A percentile compares a stretch with the other conserved stretches of the same genome.
phyloP scores from a whole-genome alignment of 1,139 yeast species.

The Pichia sp. region DNA sequence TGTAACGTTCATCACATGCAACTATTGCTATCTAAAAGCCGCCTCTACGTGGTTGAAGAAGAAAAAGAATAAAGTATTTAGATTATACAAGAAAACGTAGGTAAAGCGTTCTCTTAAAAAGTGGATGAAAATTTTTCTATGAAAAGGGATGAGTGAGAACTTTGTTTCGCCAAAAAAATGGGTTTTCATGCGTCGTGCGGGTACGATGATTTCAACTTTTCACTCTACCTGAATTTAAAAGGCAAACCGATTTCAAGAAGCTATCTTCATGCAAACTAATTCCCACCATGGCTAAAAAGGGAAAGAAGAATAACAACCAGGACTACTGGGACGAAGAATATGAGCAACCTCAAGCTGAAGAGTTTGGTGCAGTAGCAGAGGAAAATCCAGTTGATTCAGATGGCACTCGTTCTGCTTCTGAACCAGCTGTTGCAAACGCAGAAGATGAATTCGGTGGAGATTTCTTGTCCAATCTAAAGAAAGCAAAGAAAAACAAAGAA shows the following conservation, averaged over 20 bases:
- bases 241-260: background rate
- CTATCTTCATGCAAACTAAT: background rate
- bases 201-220: background rate
- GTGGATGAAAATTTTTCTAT: background rate
- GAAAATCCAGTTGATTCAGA: constrained; percentile 18
- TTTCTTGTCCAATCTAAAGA: constrained; percentile 75
- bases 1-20: constrained; percentile 7
- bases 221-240: background rate
- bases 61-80: background rate
- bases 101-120: background rate
- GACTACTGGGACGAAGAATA: constrained; percentile 82
- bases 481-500: constrained; percentile 59
- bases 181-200: background rate
- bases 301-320: constrained; percentile 42
- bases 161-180: background rate
- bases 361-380: constrained; percentile 29
- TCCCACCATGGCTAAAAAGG: constrained; percentile 31
- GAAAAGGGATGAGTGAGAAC: background rate
- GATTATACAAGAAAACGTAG: background rate
- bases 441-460: constrained; percentile 51
- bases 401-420: constrained; percentile 11
- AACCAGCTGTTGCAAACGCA: constrained; percentile 30
- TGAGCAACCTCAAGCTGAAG: constrained; percentile 51
- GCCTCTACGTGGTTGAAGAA: constrained; percentile 2
- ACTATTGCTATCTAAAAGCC: constrained; percentile 1